phyloP scores from a whole-genome alignment of 139 green algal genomes.

The Penium margaritaceum region DNA sequence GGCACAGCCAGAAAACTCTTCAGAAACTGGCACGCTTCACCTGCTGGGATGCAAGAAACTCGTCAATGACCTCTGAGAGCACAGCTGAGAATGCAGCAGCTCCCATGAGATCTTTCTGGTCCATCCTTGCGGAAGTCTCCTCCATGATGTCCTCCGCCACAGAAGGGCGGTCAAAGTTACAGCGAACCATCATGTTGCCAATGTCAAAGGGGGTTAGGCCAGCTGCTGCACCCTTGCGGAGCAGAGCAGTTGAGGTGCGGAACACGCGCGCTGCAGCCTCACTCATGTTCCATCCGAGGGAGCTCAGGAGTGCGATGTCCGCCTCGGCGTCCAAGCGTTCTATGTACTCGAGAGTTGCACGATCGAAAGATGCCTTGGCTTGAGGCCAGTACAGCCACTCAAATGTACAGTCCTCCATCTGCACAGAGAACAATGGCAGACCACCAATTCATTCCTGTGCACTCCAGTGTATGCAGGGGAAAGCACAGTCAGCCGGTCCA shows the following conservation, averaged over 20 bases:
- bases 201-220: conserved; percentile 9
- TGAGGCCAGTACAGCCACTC: conserved; percentile 33
- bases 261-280: background rate
- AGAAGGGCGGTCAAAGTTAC: background rate
- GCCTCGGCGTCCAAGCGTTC: conserved; percentile 9
- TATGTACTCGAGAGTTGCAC: conserved; percentile 18
- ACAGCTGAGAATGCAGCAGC: too few species aligned
- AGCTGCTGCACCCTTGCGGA: conserved; percentile 3
- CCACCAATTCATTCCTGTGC: too few species aligned
- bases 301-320: conserved; percentile 11
- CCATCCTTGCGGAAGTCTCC: too few species aligned
- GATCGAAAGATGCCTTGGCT: conserved; percentile 4
- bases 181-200: conserved; percentile 10
- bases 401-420: conserved; percentile 34
- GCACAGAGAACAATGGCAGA: background rate
- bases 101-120: too few species aligned
- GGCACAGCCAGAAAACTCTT: too few species aligned
- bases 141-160: background rate
- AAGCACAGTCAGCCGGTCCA: too few species aligned
- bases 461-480: too few species aligned
- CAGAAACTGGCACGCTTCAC: too few species aligned
- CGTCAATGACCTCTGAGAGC: too few species aligned
- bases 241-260: background rate
- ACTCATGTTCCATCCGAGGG: background rate
- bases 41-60: too few species aligned